Evolutionary conservation across 305 asterid genomes (phyloP), one percentile per base, ranked within the genome.

Genomic region (Plantago rigida): DNA sequence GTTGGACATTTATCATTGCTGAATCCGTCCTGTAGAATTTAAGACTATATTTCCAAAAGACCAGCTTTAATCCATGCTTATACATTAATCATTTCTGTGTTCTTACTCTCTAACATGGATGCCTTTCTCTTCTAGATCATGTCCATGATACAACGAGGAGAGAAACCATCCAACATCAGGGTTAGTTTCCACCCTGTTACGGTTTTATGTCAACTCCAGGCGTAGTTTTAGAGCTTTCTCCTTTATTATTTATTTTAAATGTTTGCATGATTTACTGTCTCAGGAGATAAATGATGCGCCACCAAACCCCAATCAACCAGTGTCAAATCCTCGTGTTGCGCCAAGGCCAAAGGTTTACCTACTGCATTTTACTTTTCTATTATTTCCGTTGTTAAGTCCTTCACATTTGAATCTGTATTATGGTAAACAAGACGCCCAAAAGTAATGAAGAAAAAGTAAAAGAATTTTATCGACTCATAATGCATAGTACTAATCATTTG

Each of bases 61-160:
- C 17, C 58, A 2, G 42, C 42, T 51, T 3, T 10, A 6, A 12
- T 54, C 59, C 9, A 5, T 8, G 9, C 48, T 31, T 62, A 8
- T 7, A 12, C 22, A 22, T 19, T 15, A 46, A 36, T n/a, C n/a
- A 1, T 22, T 47, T 47, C 51, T 13, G 13, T 67, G 31, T 34
- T 53, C 22, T 10, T 13, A 11, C 22, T 54, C 47, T 34, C 64
- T 60, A 29, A 71, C 28, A 51, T 26, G 44, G n/a, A 12, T 15
- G 31, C 13, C 42, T 64, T 62, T 64, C 36, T 69, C 67, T 62
- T 71, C 72, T 87, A 92, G 99, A 83, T 89, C 59, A 75, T 92
- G 97, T 77, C 79, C 53, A 86, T 89, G 97, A 81, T 92, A 77
- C 87, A 84, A 67, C 81, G 94, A 78, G 99, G 99, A 75, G 99